Evolutionary conservation across 768 basidiomycete species (phyloP), one percentile per base, ranked within the genome.

Genomic region (Psilocybe tampanensis): DNA sequence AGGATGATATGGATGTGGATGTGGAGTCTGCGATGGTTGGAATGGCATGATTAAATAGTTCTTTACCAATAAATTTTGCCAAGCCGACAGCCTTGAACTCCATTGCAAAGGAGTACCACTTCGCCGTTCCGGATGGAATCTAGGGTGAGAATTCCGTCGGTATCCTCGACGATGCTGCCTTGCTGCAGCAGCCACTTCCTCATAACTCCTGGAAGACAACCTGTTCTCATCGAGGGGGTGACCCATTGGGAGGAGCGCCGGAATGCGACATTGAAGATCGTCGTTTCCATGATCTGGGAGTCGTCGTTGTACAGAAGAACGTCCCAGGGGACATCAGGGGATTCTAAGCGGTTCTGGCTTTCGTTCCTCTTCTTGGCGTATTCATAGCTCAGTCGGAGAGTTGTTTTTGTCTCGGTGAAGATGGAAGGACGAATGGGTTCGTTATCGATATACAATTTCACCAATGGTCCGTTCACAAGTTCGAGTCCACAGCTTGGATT

Each of bases 371-470:
- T 61, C n/a, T 91, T 85, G 1, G 91, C 88, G 33, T 76, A 75
- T 23, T 85, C 76, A 63, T 93, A 94, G 11, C 78, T 68, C 7
- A 66, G 56, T 45, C 91, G 81, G 36, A 75, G 56, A 1, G 90
- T 92, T 0, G 92, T 93, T 70, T 94, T 94, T 45, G 89, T 86
- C 19, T 69, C 63, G 0, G 88, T 88, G 65, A 86, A 88, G 21
- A 80, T 54, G 15, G 86, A 84, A 0, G 80, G 72, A 3, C 77
- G 68, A 1, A 86, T 87, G 12, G 82, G 70, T 56, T 76, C 66
- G 2, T 72, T 75, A 70, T 93, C 91, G 44, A 91, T 60, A 47
- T 74, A 74, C 47, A 92, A 61, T 23, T 70, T 71, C 51, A 85
- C 24, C 54, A 65, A 34, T 62, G 44, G 45, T n/a, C 50, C 43